phyloP scores from a whole-genome alignment of 352 stramenopile genomes.

The Phytophthora europaea region DNA sequence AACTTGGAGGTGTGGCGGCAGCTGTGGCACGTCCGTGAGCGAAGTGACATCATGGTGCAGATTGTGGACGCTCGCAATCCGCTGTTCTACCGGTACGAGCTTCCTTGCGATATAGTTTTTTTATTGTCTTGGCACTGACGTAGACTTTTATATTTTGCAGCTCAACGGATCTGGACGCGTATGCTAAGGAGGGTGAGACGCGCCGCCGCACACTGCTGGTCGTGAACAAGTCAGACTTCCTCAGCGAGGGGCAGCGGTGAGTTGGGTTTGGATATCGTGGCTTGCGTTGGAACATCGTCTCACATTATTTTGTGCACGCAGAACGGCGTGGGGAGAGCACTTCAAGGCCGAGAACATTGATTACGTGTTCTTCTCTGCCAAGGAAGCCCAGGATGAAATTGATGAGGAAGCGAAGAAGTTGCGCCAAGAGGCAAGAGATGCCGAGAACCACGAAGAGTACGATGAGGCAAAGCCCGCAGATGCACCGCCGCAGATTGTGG shows the following conservation, averaged over 20 bases:
- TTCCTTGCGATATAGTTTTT: background rate
- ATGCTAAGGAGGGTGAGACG: slow-evolving; percentile 94
- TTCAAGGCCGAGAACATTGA: slow-evolving; percentile 93
- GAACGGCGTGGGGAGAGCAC: slow-evolving; percentile 94
- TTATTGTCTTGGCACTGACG: slow-evolving; percentile 1
- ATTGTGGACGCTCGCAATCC: slow-evolving; percentile 99
- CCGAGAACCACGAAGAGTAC: slow-evolving; percentile 51
- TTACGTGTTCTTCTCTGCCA: slow-evolving; percentile 99
- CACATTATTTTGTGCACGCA: slow-evolving; percentile 28
- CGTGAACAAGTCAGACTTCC: slow-evolving; percentile 99
- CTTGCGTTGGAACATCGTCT: background rate
- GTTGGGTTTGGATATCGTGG: slow-evolving; percentile 5
- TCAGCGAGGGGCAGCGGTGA: slow-evolving; percentile 93
- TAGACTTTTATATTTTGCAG: slow-evolving; percentile 42
- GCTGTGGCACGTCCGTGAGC: slow-evolving; percentile 99
- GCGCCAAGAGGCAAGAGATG: slow-evolving; percentile 51
- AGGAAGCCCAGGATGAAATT: slow-evolving; percentile 94
- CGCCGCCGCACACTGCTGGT: slow-evolving; percentile 95
- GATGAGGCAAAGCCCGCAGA: slow-evolving; percentile 36
- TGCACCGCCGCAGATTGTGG: slow-evolving; percentile 5
- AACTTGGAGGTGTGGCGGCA: slow-evolving; percentile 99
- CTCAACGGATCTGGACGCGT: slow-evolving; percentile 96
- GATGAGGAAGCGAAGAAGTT: slow-evolving; percentile 82
- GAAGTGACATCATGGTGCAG: slow-evolving; percentile 98
- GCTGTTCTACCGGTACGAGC: slow-evolving; percentile 95